Conservation (phyloP, 805 yeast species). For the Suhomyces emberorum region DNA sequence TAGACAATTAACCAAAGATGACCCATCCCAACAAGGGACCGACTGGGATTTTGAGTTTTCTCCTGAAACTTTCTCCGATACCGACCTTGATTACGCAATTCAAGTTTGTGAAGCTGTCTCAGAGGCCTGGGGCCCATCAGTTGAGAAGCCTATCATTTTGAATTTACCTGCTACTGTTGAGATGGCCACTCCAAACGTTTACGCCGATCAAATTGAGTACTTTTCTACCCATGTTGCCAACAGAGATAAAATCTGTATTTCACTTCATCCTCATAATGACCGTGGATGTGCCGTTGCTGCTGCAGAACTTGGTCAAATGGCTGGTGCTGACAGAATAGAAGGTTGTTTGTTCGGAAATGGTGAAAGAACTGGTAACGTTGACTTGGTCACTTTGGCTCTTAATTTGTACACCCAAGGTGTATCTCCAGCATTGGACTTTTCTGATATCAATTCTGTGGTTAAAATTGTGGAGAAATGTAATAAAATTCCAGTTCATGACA, state of each 20-base stretch:
- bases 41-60: slow-evolving; percentile 76
- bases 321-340: slow-evolving; percentile 86
- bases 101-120: slow-evolving; percentile 73
- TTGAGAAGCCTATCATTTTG: slow-evolving; percentile 66
- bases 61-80: slow-evolving; percentile 77
- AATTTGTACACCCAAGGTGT: slow-evolving; percentile 80
- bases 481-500: slow-evolving; percentile 72
- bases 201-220: slow-evolving; percentile 82
- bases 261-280: slow-evolving; percentile 81
- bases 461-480: slow-evolving; percentile 77
- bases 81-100: slow-evolving; percentile 60
- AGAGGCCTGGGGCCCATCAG: slow-evolving; percentile 68
- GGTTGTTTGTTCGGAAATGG: slow-evolving; percentile 86
- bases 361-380: slow-evolving; percentile 86
- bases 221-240: slow-evolving; percentile 58
- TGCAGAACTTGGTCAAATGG: slow-evolving; percentile 75
- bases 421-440: slow-evolving; percentile 66
- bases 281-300: slow-evolving; percentile 91
- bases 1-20: slow-evolving; percentile 66
- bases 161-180: slow-evolving; percentile 86
- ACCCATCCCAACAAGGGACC: slow-evolving; percentile 49
- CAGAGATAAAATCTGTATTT: slow-evolving; percentile 68
- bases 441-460: slow-evolving; percentile 61
- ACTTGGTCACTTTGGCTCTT: slow-evolving; percentile 71
- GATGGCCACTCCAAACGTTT: slow-evolving; percentile 75